phyloP scores from a whole-genome alignment of 1,284 basidiomycete species.

The Puccinia coronata region DNA sequence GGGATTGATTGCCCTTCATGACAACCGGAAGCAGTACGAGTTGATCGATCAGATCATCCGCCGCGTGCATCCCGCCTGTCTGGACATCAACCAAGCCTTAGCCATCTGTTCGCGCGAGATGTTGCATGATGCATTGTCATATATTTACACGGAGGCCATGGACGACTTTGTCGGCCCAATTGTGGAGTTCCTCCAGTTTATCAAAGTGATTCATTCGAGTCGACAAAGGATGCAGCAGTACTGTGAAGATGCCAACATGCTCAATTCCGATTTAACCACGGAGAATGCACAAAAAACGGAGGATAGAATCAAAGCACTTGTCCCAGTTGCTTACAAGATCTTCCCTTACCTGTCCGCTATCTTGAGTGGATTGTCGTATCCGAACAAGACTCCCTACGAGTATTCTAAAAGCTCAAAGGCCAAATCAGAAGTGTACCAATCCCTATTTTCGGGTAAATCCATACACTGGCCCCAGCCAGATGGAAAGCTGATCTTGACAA shows the following conservation, averaged over 20 bases:
- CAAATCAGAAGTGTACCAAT: constrained; percentile 61
- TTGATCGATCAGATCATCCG: constrained; percentile 86
- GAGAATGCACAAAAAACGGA: constrained; percentile 51
- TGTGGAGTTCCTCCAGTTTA: constrained; percentile 76
- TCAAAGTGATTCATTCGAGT: constrained; percentile 65
- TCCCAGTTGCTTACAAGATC: constrained; percentile 78
- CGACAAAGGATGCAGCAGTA: constrained; percentile 34
- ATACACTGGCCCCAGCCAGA: constrained; percentile 74
- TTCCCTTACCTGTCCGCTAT: constrained; percentile 86
- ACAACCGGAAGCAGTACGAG: constrained; percentile 67
- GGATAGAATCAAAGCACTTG: constrained; percentile 61
- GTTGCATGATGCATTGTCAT: constrained; percentile 90
- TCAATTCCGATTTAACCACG: constrained; percentile 58
- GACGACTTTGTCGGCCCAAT: constrained; percentile 86
- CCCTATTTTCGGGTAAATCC: constrained; percentile 80
- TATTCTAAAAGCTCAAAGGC: constrained; percentile 69
- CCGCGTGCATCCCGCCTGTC: constrained; percentile 85
- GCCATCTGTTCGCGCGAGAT: constrained; percentile 76
- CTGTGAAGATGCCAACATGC: constrained; percentile 19
- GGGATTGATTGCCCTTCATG: constrained; percentile 75
- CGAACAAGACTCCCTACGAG: constrained; percentile 73
- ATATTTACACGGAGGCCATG: constrained; percentile 86
- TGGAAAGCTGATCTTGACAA: constrained; percentile 71
- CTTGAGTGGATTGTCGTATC: constrained; percentile 83
- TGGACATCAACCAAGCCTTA: constrained; percentile 93